Evolutionary conservation across 305 asterid species (phyloP).

Genomic region (Solanum hybrid): DNA sequence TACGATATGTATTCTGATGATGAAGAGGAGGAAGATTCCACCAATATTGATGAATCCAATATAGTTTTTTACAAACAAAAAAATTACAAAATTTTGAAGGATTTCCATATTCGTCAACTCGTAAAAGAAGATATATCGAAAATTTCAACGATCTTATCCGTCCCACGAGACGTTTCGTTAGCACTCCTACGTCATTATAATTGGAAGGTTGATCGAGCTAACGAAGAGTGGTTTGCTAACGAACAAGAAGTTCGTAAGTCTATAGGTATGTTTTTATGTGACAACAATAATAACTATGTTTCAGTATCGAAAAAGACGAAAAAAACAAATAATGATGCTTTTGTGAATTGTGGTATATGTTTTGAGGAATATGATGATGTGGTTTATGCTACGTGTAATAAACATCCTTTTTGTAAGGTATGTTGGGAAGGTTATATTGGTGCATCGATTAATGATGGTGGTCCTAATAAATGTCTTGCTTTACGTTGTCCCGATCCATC

Average conservation of each 20-base stretch:
- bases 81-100: slow-evolving; percentile 1
- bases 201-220: not conserved
- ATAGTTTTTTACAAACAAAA: not conserved
- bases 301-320: not conserved
- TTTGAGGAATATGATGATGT: slow-evolving; percentile 1
- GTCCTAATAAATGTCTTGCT: slow-evolving; percentile 18
- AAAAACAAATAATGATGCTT: not conserved
- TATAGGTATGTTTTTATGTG: not conserved
- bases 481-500: slow-evolving; percentile 28
- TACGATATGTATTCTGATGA: not conserved
- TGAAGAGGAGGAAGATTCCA: not conserved
- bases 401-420: not conserved
- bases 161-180: not conserved
- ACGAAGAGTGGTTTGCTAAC: slow-evolving; percentile 10
- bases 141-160: not conserved
- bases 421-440: slow-evolving; percentile 6
- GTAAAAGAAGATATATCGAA: not conserved
- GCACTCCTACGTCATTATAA: not conserved
- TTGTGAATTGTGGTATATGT: slow-evolving; percentile 4
- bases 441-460: slow-evolving; percentile 17
- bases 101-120: not conserved
- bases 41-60: not conserved
- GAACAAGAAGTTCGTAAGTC: not conserved
- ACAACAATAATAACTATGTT: not conserved
- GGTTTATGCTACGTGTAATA: not conserved